Evolutionary conservation across 2,329 filamentous ascomycete species (phyloP), one percentile per base, ranked within the genome.

Genomic region (Eutypa lata): DNA sequence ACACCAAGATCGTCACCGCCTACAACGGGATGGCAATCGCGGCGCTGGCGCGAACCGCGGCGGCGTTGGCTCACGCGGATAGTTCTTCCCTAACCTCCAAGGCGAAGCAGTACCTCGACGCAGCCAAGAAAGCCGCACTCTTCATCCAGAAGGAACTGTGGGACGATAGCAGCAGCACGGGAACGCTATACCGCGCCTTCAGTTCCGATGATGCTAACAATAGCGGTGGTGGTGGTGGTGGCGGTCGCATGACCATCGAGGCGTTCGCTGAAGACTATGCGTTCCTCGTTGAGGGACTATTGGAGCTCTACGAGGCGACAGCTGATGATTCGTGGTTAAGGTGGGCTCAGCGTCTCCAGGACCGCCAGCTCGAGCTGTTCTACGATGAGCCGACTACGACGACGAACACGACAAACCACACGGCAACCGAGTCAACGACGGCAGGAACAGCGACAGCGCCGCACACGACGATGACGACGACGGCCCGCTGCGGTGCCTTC

Each of bases 241-340:
- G 26, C 26, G 26, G 26, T 31, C 26, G 26, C 26, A 31, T 31
- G 26, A 31, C 6, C 18, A 86, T 84, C 0, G 77, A 79, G 38
- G 92, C 83, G 0, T 96, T 97, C 70, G 90, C 93, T 1, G 94
- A 97, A 62, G 94, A 99, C 72, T 97, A 97, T 66, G 91, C 93
- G 2, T 96, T 93, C 69, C 70, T 97, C 40, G 89, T 91, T 48
- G 83, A 87, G 48, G 93, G 91, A 0, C 76, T 97, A 1, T 75
- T 97, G 52, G 87, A 92, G 60, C 80, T 97, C 26, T 95, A 95
- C 66, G 87, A 93, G 68, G 82, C 87, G 1, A 96, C 90, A 0
- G 87, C 88, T 56, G 86, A 96, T 52, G 85, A 88, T 58, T 73
- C 75, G 43, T 90, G 89, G 73, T 76, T 97, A 4, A 76, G 87